A percentile compares a stretch with the other conserved stretches of the same genome.
Conservation (phyloP, 2,329 filamentous ascomycete species). For the Setomelanomma holmii region DNA sequence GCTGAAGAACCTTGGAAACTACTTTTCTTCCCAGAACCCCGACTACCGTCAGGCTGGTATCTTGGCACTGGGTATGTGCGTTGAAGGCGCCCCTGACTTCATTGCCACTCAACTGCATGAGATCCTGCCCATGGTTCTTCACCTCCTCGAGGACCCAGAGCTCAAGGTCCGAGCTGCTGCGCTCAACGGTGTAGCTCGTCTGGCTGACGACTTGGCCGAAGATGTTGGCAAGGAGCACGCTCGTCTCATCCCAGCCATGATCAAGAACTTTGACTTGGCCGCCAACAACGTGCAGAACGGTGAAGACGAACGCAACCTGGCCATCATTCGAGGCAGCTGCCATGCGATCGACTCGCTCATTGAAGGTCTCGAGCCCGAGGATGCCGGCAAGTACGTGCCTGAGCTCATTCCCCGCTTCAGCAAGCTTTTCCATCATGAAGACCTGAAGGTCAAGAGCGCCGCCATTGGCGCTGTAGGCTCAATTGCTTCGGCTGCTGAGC, state of each 20-base stretch:
- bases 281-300: constrained; percentile 68
- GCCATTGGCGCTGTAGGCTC: constrained; percentile 90
- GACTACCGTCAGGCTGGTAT: constrained; percentile 89
- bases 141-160: constrained; percentile 83
- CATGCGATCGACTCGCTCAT: constrained; percentile 91
- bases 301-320: constrained; percentile 75
- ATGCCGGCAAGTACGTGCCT: constrained; percentile 81
- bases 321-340: constrained; percentile 88
- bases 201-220: constrained; percentile 92
- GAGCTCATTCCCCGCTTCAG: constrained; percentile 87
- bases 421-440: constrained; percentile 80
- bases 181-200: constrained; percentile 83
- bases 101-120: constrained; percentile 89
- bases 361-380: constrained; percentile 80
- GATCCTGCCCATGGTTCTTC: constrained; percentile 84
- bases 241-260: constrained; percentile 79
- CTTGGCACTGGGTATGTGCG: constrained; percentile 88
- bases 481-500: constrained; percentile 83
- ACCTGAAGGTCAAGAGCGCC: constrained; percentile 88
- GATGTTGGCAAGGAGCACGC: constrained; percentile 87
- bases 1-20: constrained; percentile 82
- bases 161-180: constrained; percentile 85
- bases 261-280: constrained; percentile 88
- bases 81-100: constrained; percentile 96
- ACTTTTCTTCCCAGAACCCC: constrained; percentile 76